These are phyloP conservation scores for Cryptosporidium parvum DNA, from an alignment of 169 alveolate genomes.

Conservation along the genomic window DNA sequence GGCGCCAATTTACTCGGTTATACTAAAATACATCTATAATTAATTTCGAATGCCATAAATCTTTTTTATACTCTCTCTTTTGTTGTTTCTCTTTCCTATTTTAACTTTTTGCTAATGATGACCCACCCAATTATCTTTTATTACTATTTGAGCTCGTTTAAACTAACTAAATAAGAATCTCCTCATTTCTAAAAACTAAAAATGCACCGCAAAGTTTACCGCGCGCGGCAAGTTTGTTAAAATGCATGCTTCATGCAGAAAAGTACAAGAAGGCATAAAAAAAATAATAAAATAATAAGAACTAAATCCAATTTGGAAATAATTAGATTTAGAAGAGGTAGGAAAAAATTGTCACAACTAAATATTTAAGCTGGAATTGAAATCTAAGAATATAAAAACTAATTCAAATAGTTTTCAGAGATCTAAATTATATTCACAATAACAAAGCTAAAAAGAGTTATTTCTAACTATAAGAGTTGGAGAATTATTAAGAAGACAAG, in stretches of 20 bases:
- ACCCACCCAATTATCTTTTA: no score
- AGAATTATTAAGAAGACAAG: no score
- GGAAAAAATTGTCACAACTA: neutral
- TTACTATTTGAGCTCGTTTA: no score
- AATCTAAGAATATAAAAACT: no score
- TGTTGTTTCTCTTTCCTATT: neutral
- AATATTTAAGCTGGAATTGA: neutral
- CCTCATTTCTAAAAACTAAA: neutral
- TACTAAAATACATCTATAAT: no score
- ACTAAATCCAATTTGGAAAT: neutral
- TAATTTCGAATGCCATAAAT: neutral
- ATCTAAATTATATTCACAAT: neutral
- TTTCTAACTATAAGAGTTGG: neutral
- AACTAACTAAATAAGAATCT: neutral
- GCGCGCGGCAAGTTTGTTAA: neutral
- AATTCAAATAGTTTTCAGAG: neutral
- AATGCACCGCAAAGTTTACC: neutral
- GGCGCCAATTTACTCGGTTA: neutral
- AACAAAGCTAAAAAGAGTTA: neutral
- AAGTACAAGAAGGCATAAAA: neutral
- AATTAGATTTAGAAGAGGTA: neutral
- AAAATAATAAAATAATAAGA: neutral
- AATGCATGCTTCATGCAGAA: conserved; percentile 3
- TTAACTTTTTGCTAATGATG: no score
- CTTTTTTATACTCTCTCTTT: no score